These are phyloP conservation scores for Trichoderma parareesei DNA, from an alignment of 495 filamentous ascomycete species.

Conservation along the genomic window DNA sequence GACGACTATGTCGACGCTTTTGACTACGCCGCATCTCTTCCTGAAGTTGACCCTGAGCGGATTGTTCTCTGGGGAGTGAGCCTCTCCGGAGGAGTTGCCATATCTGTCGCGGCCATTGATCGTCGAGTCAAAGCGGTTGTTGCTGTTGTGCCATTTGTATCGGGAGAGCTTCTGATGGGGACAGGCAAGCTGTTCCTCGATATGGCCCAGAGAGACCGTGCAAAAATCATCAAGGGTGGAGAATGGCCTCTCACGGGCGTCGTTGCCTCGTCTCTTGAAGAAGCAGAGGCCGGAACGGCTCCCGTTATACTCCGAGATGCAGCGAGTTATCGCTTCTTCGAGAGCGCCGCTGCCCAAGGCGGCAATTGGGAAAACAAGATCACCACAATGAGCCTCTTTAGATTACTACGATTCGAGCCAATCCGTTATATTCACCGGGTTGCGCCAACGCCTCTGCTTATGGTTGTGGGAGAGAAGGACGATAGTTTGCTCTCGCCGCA, in stretches of 20 bases:
- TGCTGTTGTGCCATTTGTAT: neutral
- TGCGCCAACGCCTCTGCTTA: neutral
- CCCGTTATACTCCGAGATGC: neutral
- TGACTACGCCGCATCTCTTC: neutral
- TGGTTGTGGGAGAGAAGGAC: neutral
- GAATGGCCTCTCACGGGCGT: neutral
- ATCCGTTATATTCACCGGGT: neutral
- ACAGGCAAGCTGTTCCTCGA: neutral
- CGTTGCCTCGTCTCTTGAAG: neutral
- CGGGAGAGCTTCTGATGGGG: neutral
- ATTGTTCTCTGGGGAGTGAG: neutral
- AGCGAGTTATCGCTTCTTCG: neutral
- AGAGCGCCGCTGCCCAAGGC: neutral
- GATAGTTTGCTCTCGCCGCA: neutral
- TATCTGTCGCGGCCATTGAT: neutral
- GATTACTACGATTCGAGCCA: neutral
- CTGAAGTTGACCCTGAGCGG: neutral
- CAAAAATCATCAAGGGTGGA: neutral
- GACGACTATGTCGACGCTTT: slow-evolving; percentile 1
- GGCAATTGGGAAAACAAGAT: neutral
- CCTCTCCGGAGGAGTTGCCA: neutral
- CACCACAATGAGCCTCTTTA: neutral
- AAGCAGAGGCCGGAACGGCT: neutral
- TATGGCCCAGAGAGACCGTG: neutral
- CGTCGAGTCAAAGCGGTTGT: neutral